phyloP scores from a whole-genome alignment of 2,329 filamentous ascomycete genomes.

The Diplodia corticola region DNA sequence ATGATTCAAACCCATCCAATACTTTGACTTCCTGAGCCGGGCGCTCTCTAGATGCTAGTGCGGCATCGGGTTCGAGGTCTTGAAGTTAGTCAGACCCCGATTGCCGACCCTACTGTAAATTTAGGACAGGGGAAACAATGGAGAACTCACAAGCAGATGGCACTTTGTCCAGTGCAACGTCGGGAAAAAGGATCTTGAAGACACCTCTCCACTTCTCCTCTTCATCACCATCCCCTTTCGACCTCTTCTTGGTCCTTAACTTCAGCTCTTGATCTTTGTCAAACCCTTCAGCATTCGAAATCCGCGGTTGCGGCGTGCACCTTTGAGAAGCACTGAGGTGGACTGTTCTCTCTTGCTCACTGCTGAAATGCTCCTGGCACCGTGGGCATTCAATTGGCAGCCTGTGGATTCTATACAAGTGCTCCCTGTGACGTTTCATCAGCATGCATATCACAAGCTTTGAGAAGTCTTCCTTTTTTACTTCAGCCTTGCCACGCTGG shows the following conservation, averaged over 20 bases:
- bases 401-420: not conserved
- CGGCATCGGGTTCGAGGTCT: not conserved
- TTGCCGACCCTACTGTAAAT: not conserved
- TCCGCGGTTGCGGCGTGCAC: not conserved
- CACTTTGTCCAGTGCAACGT: not conserved
- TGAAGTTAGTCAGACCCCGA: not conserved
- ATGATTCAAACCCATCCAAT: not conserved
- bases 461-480: too few species aligned
- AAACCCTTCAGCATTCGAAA: not conserved
- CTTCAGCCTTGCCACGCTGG: not conserved
- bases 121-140: not conserved
- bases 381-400: not conserved
- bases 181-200: not conserved
- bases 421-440: too few species aligned
- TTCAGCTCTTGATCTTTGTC: not conserved
- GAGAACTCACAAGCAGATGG: not conserved
- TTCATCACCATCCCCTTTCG: not conserved
- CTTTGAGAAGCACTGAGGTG: not conserved
- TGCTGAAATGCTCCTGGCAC: not conserved
- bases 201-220: not conserved
- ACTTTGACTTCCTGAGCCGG: not conserved
- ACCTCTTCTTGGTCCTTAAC: not conserved
- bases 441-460: too few species aligned
- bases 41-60: not conserved
- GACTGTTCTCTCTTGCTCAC: not conserved